These are phyloP conservation scores for Trichoderma gamsii DNA, from an alignment of 495 filamentous ascomycete species.

Conservation along the genomic window DNA sequence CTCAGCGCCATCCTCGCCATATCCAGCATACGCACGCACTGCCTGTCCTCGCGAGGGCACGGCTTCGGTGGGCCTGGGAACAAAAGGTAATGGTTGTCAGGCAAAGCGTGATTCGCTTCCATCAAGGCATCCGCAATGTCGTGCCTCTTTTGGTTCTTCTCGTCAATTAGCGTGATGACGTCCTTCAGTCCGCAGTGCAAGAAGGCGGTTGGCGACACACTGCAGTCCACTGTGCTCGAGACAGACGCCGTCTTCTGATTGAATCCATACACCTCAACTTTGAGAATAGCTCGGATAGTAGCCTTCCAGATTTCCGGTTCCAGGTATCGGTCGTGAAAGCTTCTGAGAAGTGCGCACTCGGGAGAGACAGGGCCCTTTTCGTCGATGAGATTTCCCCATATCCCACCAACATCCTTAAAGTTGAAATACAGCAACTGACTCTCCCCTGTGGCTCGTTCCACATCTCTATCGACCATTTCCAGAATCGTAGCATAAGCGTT, in stretches of 20 bases:
- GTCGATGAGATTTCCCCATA: conserved; percentile 29
- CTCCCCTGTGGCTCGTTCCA: conserved; percentile 31
- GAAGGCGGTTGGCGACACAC: conserved; percentile 8
- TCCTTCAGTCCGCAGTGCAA: conserved; percentile 43
- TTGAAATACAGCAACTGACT: conserved; percentile 38
- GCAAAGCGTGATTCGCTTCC: conserved; percentile 22
- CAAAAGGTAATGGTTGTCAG: conserved; percentile 18
- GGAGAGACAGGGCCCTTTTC: not conserved
- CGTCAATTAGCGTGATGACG: conserved; percentile 45
- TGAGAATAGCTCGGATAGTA: conserved; percentile 44
- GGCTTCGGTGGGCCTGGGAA: conserved; percentile 16
- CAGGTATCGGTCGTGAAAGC: conserved; percentile 30
- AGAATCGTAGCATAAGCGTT: conserved; percentile 50
- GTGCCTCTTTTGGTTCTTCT: conserved; percentile 37
- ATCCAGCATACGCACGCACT: conserved; percentile 43
- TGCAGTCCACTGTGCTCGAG: not conserved
- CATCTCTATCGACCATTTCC: conserved; percentile 38
- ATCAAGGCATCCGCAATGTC: conserved; percentile 33
- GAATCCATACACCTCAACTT: conserved; percentile 48
- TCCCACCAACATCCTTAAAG: conserved; percentile 41
- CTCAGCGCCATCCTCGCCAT: conserved; percentile 45
- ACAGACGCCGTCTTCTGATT: conserved; percentile 14
- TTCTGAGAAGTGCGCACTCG: conserved; percentile 22
- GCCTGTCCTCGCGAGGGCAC: conserved; percentile 25
- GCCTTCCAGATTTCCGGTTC: conserved; percentile 45